Conservation (phyloP, 805 yeast species). For the Suhomyces faveliae region DNA sequence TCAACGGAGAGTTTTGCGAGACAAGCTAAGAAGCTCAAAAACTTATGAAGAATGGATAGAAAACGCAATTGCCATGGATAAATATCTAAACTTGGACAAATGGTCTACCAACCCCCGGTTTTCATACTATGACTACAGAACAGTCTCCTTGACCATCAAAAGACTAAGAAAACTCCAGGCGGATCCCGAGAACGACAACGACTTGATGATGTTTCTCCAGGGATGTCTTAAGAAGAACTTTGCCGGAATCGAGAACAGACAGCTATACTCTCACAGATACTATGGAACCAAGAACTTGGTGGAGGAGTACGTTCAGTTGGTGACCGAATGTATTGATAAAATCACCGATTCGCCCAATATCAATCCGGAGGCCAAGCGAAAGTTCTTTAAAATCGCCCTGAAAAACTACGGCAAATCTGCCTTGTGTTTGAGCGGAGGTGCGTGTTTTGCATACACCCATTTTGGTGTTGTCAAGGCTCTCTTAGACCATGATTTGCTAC, state of each 20-base stretch:
- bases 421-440: conserved; percentile 75
- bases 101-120: conserved; percentile 65
- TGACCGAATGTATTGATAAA: conserved; percentile 45
- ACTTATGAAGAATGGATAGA: conserved; percentile 62
- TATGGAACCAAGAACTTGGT: conserved; percentile 70
- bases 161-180: conserved; percentile 39
- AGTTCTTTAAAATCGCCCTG: conserved; percentile 55
- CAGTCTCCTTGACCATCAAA: conserved; percentile 48
- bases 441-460: conserved; percentile 73
- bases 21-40: conserved; percentile 46
- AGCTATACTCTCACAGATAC: conserved; percentile 69
- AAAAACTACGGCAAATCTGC: conserved; percentile 73
- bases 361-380: conserved; percentile 40
- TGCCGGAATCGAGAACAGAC: conserved; percentile 75
- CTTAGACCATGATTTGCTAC: conserved; percentile 63
- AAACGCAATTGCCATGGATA: conserved; percentile 58
- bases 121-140: conserved; percentile 66
- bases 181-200: conserved; percentile 35
- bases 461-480: conserved; percentile 74
- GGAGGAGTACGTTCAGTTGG: conserved; percentile 52
- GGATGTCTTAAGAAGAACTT: conserved; percentile 70
- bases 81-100: conserved; percentile 53
- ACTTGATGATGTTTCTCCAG: conserved; percentile 55
- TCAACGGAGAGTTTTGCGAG: conserved; percentile 47
- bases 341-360: conserved; percentile 41